A percentile compares a stretch with the other conserved stretches of the same genome.
Conservation (phyloP, 352 stramenopile species). For the Elongisporangium anandrum region DNA sequence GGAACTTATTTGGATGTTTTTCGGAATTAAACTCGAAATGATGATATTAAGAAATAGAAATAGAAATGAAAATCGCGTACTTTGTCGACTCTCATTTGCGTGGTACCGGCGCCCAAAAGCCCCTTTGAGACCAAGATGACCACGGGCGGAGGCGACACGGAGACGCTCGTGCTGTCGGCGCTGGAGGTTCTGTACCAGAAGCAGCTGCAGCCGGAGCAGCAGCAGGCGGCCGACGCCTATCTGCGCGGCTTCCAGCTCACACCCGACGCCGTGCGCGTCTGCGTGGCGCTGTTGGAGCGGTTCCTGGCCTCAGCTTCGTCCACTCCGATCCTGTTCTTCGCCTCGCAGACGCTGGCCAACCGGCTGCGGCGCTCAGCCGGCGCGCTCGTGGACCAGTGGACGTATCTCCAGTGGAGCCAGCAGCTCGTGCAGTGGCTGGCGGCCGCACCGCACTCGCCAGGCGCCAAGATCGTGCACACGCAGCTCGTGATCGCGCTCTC, state of each 20-base stretch:
- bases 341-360: slow-evolving; percentile 77
- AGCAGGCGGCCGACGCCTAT: slow-evolving; percentile 65
- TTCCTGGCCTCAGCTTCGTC: slow-evolving; percentile 28
- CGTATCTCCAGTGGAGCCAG: slow-evolving; percentile 33
- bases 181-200: slow-evolving; percentile 60
- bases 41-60: too few species aligned
- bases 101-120: background rate
- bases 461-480: slow-evolving; percentile 59
- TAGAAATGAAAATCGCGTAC: too few species aligned
- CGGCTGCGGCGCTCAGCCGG: slow-evolving; percentile 51
- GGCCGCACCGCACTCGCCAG: slow-evolving; percentile 9
- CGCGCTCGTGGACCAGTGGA: slow-evolving; percentile 7
- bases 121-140: slow-evolving; percentile 1
- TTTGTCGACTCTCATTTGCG: background rate
- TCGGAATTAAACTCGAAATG: too few species aligned
- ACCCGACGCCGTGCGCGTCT: slow-evolving; percentile 72
- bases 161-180: slow-evolving; percentile 36
- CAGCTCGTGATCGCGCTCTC: slow-evolving; percentile 71
- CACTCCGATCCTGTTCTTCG: slow-evolving; percentile 70
- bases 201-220: slow-evolving; percentile 47
- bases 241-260: slow-evolving; percentile 78
- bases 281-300: slow-evolving; percentile 52
- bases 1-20: too few species aligned
- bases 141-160: slow-evolving; percentile 9
- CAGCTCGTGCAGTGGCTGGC: slow-evolving; percentile 63